Percentiles rank a stretch among this genome's conserved stretches.
These are phyloP conservation scores for Chrysoporthe austroafricana DNA, from an alignment of 2,329 filamentous ascomycete genomes.

Conservation along the genomic window DNA sequence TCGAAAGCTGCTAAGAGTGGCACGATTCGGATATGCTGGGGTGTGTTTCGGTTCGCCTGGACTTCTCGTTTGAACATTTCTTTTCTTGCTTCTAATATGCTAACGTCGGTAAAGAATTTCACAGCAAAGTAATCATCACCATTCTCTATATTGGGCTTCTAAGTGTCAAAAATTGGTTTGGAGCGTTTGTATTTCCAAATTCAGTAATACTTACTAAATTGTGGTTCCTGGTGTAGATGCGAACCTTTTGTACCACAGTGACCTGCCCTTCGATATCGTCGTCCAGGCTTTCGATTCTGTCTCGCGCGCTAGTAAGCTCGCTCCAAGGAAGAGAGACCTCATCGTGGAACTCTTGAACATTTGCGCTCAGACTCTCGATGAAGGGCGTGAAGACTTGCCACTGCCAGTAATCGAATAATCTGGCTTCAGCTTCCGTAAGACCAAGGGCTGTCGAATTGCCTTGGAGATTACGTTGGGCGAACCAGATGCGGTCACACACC, in stretches of 20 bases:
- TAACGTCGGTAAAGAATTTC: not conserved
- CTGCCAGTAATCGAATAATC: not conserved
- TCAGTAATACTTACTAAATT: not conserved
- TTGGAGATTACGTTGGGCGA: not conserved
- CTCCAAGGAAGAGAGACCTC: conserved; percentile 2
- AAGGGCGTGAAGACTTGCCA: conserved; percentile 12
- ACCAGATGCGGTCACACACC: not conserved
- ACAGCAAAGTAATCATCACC: not conserved
- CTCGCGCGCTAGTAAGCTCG: not conserved
- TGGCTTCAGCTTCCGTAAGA: not conserved
- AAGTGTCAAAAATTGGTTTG: too few relatives aligned
- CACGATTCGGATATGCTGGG: not conserved
- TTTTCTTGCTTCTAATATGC: not conserved
- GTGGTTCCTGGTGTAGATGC: not conserved
- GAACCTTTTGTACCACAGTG: not conserved
- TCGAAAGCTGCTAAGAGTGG: not conserved
- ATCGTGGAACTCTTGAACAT: not conserved
- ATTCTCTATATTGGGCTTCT: too few relatives aligned
- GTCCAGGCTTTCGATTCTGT: too few relatives aligned
- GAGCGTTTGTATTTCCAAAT: not conserved
- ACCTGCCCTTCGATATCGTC: not conserved
- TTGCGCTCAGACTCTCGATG: not conserved
- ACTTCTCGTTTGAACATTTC: not conserved
- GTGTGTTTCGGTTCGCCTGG: not conserved
- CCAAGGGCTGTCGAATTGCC: not conserved